Conservation (phyloP, 257 asterid genomes). For the Solanum dulcamara region DNA sequence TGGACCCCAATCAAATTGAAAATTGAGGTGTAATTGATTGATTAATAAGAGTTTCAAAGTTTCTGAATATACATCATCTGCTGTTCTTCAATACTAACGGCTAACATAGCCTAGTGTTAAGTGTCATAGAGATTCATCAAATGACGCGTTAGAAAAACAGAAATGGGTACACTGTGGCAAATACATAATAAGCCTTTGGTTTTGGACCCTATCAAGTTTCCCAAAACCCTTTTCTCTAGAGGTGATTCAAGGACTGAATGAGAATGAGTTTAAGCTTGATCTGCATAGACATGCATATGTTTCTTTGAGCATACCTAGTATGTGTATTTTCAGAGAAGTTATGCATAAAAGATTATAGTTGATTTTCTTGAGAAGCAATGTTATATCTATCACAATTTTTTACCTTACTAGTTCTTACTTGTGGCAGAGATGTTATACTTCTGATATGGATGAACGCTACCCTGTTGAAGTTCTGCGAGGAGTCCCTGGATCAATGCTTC, state of each 20-base stretch:
- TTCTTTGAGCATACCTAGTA: neutral
- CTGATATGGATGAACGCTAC: constrained; percentile 29
- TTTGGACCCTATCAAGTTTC: neutral
- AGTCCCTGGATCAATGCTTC: constrained; percentile 16
- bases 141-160: neutral
- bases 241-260: neutral
- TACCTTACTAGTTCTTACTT: constrained; percentile 1
- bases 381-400: neutral
- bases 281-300: neutral
- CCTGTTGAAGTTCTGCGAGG: constrained; percentile 19
- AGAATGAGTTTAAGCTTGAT: neutral
- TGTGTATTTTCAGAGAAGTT: neutral
- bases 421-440: constrained; percentile 50
- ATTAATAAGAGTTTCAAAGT: neutral
- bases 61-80: neutral
- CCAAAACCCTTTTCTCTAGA: neutral
- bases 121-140: neutral
- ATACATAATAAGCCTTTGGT: neutral
- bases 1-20: neutral
- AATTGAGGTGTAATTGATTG: neutral
- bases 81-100: neutral
- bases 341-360: neutral
- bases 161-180: neutral
- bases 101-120: neutral
- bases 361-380: neutral